Evolutionary conservation across 2,329 filamentous ascomycete genomes (phyloP).

Genomic region (Colletotrichum graminicola): DNA sequence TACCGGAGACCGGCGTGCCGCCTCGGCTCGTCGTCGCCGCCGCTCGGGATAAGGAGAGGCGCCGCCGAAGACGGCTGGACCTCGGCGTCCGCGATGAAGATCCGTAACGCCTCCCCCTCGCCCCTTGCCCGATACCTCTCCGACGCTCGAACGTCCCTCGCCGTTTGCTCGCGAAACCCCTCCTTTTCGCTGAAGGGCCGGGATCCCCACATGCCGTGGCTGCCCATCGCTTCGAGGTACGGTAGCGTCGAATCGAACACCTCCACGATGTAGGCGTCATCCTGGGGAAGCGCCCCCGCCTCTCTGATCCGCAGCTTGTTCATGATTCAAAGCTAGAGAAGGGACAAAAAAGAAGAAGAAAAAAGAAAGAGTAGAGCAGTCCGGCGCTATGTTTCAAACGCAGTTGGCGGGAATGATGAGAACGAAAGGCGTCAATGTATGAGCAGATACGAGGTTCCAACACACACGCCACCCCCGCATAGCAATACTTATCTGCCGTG

Average conservation of each 20-base stretch:
- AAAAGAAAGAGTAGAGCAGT: not conserved
- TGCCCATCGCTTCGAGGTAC: slow-evolving; percentile 47
- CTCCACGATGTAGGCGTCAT: slow-evolving; percentile 48
- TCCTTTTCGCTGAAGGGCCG: slow-evolving; percentile 46
- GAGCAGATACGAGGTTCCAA: not conserved
- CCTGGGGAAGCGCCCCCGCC: slow-evolving; percentile 43
- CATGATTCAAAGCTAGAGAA: rapidly evolving
- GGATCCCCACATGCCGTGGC: slow-evolving; percentile 48
- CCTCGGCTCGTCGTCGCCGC: not conserved
- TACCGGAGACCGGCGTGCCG: slow-evolving; percentile 4
- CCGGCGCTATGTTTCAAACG: not conserved
- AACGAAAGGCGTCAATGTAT: not conserved
- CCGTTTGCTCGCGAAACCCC: slow-evolving; percentile 44
- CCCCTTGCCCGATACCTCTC: slow-evolving; percentile 45
- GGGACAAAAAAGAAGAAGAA: too few relatives aligned
- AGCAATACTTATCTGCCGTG: not conserved
- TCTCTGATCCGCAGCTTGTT: slow-evolving; percentile 45
- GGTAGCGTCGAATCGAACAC: slow-evolving; percentile 50
- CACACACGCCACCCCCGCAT: not conserved
- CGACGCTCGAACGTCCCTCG: slow-evolving; percentile 45
- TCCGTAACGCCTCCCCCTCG: slow-evolving; percentile 44
- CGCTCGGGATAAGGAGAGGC: not conserved
- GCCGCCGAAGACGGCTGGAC: slow-evolving; percentile 22
- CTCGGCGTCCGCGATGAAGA: slow-evolving; percentile 48
- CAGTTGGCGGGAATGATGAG: not conserved